Evolutionary conservation across 352 stramenopile species (phyloP).

Genomic region (Phytopythium chamaehyphon): DNA sequence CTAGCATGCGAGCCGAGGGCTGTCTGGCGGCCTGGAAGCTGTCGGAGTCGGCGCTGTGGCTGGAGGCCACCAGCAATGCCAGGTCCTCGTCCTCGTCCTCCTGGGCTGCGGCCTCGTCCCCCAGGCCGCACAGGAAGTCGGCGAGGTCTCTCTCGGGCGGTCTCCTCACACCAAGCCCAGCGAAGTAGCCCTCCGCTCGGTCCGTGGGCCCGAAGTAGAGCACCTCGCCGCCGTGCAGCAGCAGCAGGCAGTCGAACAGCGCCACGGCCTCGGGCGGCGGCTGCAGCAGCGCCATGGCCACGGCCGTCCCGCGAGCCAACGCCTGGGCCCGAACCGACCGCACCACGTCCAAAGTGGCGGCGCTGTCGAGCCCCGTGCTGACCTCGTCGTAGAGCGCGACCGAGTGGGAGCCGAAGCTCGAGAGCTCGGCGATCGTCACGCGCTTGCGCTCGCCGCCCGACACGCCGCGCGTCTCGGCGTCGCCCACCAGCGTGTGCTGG

Average conservation of each 20-base stretch:
- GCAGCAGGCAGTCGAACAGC: conserved; percentile 50
- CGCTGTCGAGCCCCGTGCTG: conserved; percentile 50
- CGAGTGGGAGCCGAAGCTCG: conserved; percentile 71
- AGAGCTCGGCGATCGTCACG: conserved; percentile 85
- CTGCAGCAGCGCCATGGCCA: conserved; percentile 83
- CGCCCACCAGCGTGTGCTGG: conserved; percentile 52
- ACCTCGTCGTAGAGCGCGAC: conserved; percentile 73
- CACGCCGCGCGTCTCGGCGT: conserved; percentile 51
- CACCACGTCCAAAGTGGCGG: conserved; percentile 53
- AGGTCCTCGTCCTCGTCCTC: conserved; percentile 6
- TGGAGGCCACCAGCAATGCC: conserved; percentile 11
- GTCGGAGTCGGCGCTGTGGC: conserved; percentile 14
- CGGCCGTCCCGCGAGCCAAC: conserved; percentile 25
- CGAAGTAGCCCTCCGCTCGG: conserved; percentile 30
- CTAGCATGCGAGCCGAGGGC: conserved; percentile 30
- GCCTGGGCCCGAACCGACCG: conserved; percentile 25
- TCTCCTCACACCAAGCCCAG: conserved; percentile 33
- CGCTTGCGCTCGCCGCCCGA: conserved; percentile 90
- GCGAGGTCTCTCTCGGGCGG: conserved; percentile 33
- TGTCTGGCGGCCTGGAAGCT: conserved; percentile 1
- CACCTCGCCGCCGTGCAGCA: conserved; percentile 65
- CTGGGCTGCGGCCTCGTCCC: conserved; percentile 27
- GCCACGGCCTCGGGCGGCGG: conserved; percentile 51
- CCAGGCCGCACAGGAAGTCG: conserved; percentile 42
- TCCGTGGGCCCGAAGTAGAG: conserved; percentile 57